Percentiles rank a stretch among this genome's conserved stretches.
Conservation (phyloP, 148 eudicot genomes). For the Rhododendron mucronatum region DNA sequence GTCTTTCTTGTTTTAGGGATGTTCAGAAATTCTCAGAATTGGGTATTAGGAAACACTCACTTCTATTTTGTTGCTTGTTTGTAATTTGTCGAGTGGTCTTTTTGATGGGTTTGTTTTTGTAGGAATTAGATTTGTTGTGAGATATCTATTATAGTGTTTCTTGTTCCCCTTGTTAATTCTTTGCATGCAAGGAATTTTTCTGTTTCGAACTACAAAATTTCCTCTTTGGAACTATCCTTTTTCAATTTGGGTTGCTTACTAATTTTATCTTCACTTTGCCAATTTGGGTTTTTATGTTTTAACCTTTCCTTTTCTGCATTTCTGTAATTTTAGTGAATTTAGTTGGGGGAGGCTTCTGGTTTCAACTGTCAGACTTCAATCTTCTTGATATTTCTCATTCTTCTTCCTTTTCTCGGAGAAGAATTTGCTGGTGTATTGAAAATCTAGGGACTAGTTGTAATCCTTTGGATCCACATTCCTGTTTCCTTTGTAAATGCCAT, state of each 20-base stretch:
- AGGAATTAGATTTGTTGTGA: not conserved
- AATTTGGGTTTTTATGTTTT: not conserved
- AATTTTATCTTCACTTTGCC: not conserved
- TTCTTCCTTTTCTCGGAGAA: not conserved
- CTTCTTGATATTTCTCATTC: not conserved
- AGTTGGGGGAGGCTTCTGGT: not conserved
- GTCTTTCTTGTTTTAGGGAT: conserved; percentile 16
- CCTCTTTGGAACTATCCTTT: not conserved
- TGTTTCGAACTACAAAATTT: not conserved
- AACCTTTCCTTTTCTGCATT: not conserved
- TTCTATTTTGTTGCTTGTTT: conserved; percentile 4
- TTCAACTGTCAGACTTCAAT: not conserved
- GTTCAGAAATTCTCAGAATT: conserved; percentile 14
- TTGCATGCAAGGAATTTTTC: not conserved
- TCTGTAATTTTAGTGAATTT: not conserved
- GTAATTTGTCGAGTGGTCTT: not conserved
- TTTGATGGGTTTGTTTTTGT: not conserved
- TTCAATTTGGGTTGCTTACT: not conserved
- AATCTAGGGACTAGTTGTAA: not conserved
- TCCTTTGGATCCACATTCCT: not conserved
- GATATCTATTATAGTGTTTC: not conserved
- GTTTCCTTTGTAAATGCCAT: not conserved
- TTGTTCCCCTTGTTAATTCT: not conserved
- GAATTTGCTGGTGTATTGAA: not conserved
- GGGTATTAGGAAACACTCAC: conserved; percentile 2